Conservation (phyloP, 768 basidiomycete species). For the Suillus clintonianus region DNA sequence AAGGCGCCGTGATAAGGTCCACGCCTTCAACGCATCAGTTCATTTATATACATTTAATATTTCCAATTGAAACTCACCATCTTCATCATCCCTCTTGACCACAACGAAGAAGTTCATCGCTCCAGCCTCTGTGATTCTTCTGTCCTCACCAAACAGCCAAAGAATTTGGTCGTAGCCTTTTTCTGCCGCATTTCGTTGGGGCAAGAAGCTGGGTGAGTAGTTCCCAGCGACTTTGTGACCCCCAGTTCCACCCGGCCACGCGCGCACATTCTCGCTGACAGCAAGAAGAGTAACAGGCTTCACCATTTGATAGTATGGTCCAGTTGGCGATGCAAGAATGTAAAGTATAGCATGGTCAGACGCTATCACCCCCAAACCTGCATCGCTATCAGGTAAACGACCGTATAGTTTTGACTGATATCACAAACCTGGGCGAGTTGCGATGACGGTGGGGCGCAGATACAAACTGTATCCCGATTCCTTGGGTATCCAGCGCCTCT, state of each 20-base stretch:
- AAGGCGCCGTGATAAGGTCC: conserved; percentile 85
- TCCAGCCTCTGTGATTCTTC: conserved; percentile 58
- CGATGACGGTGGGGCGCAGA: conserved; percentile 78
- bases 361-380: conserved; percentile 67
- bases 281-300: conserved; percentile 59
- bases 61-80: conserved; percentile 34
- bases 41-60: not conserved
- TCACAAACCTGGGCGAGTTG: conserved; percentile 39
- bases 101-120: conserved; percentile 84
- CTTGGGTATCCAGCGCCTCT: conserved; percentile 84
- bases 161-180: conserved; percentile 78
- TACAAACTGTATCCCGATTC: conserved; percentile 79
- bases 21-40: conserved; percentile 42
- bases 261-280: conserved; percentile 74
- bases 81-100: conserved; percentile 56
- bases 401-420: not conserved
- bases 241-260: conserved; percentile 80
- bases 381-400: not conserved
- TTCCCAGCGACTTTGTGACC: conserved; percentile 64
- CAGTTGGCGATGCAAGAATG: conserved; percentile 70
- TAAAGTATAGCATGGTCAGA: conserved; percentile 83
- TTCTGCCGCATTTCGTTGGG: conserved; percentile 64
- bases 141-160: conserved; percentile 72
- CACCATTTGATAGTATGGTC: conserved; percentile 54
- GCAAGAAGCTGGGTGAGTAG: conserved; percentile 61